phyloP scores from a whole-genome alignment of 2,329 filamentous ascomycete genomes.

The Epichloe uncinata region DNA sequence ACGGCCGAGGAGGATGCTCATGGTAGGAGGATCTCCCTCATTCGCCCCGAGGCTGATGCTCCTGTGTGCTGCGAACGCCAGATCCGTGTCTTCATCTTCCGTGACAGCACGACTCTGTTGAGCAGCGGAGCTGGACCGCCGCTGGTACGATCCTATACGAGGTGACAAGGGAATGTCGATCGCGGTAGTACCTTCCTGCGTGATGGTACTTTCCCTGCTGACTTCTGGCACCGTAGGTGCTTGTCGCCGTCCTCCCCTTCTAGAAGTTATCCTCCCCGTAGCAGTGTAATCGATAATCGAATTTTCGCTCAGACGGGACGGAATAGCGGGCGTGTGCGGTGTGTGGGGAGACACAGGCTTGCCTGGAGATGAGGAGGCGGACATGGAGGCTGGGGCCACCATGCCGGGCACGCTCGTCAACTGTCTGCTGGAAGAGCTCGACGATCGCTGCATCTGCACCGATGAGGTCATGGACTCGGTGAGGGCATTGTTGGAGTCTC shows the following conservation, averaged over 20 bases:
- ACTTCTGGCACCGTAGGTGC: slow-evolving; percentile 16
- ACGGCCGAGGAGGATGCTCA: slow-evolving; percentile 47
- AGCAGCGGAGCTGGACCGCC: slow-evolving; percentile 57
- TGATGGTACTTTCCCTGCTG: slow-evolving; percentile 25
- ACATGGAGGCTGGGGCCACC: slow-evolving; percentile 60
- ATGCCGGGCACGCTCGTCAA: slow-evolving; percentile 51
- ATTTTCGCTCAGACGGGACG: slow-evolving; percentile 84
- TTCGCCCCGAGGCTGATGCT: slow-evolving; percentile 56
- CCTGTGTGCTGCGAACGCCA: slow-evolving; percentile 46
- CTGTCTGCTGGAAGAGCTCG: slow-evolving; percentile 55
- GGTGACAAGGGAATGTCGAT: slow-evolving; percentile 66
- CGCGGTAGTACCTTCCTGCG: slow-evolving; percentile 44
- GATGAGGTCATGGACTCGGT: slow-evolving; percentile 93
- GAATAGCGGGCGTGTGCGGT: slow-evolving; percentile 84
- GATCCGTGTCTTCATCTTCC: slow-evolving; percentile 48
- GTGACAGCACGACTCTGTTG: slow-evolving; percentile 43
- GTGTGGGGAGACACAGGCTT: slow-evolving; percentile 85
- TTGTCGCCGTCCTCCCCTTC: slow-evolving; percentile 15
- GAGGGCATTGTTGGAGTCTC: slow-evolving; percentile 74
- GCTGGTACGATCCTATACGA: slow-evolving; percentile 38
- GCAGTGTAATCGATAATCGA: slow-evolving; percentile 43
- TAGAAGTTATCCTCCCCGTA: slow-evolving; percentile 18
- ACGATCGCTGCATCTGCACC: slow-evolving; percentile 69
- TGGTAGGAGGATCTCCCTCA: slow-evolving; percentile 48
- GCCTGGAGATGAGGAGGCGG: slow-evolving; percentile 75